Conservation (phyloP, 2,329 filamentous ascomycete genomes). For the Ceratocystis huliohia region DNA sequence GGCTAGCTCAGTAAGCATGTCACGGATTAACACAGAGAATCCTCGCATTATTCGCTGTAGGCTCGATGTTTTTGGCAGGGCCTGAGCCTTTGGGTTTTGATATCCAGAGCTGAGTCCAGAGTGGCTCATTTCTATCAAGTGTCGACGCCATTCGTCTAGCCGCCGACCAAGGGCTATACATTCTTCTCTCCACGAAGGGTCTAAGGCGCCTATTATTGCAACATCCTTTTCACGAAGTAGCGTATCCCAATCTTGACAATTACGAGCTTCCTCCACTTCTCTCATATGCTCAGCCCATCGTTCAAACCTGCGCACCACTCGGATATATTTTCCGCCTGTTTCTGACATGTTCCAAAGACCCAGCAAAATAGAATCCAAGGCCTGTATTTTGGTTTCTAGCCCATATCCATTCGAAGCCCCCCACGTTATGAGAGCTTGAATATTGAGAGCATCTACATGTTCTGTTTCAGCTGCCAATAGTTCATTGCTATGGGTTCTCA, state of each 20-base stretch:
- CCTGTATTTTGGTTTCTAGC: slow-evolving; percentile 45
- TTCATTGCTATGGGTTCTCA: slow-evolving; percentile 29
- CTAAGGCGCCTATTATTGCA: slow-evolving; percentile 43
- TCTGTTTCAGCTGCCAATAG: slow-evolving; percentile 32
- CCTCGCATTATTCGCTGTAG: slow-evolving; percentile 37
- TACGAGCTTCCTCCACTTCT: slow-evolving; percentile 36
- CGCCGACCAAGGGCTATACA: slow-evolving; percentile 39
- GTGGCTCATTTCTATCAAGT: slow-evolving; percentile 36
- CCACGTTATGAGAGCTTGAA: slow-evolving; percentile 43
- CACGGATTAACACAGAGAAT: slow-evolving; percentile 38
- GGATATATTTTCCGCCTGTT: slow-evolving; percentile 42
- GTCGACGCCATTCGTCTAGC: slow-evolving; percentile 41
- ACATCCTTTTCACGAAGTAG: slow-evolving; percentile 29
- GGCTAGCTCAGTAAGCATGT: slow-evolving; percentile 51
- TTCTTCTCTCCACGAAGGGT: slow-evolving; percentile 47
- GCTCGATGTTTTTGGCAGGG: slow-evolving; percentile 27
- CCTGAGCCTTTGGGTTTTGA: slow-evolving; percentile 4
- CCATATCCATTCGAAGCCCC: slow-evolving; percentile 26
- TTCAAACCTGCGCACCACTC: slow-evolving; percentile 46
- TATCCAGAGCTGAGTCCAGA: slow-evolving; percentile 22
- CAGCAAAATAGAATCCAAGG: slow-evolving; percentile 43
- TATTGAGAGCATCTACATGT: slow-evolving; percentile 39
- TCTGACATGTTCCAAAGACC: slow-evolving; percentile 47
- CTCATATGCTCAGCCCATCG: slow-evolving; percentile 41
- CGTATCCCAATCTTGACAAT: slow-evolving; percentile 28